Conservation (phyloP, 1,284 basidiomycete species). For the Heterobasidion irregulare region DNA sequence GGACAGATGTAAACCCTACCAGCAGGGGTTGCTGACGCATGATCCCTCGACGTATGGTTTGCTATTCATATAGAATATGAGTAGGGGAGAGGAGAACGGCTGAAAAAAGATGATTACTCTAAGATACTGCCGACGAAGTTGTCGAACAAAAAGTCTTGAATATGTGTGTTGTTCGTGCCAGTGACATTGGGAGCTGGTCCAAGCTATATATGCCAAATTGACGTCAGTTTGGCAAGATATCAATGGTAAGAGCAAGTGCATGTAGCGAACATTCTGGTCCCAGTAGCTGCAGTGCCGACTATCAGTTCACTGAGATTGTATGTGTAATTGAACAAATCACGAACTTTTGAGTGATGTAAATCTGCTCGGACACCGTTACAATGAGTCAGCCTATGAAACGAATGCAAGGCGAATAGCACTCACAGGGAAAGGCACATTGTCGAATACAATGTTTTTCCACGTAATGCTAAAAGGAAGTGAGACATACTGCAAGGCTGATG, state of each 20-base stretch:
- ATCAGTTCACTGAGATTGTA: background rate
- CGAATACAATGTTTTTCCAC: slow-evolving; percentile 47
- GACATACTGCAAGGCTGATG: background rate
- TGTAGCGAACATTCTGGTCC: slow-evolving; percentile 32
- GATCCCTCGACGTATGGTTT: slow-evolving; percentile 37
- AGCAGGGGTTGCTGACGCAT: slow-evolving; percentile 51
- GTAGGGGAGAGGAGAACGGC: too few relatives aligned
- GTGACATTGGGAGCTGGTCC: slow-evolving; percentile 37
- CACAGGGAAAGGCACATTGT: slow-evolving; percentile 48
- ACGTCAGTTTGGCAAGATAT: background rate
- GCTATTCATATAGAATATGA: background rate
- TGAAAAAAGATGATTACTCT: slow-evolving; percentile 29
- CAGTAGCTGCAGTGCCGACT: slow-evolving; percentile 35
- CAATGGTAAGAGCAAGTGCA: background rate
- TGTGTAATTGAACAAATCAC: slow-evolving; percentile 6
- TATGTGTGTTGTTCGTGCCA: slow-evolving; percentile 41
- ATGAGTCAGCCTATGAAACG: background rate
- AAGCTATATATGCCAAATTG: slow-evolving; percentile 16
- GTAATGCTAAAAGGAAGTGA: slow-evolving; percentile 32
- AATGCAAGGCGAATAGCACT: slow-evolving; percentile 10
- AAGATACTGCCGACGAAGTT: slow-evolving; percentile 43
- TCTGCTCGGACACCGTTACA: slow-evolving; percentile 22
- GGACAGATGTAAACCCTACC: slow-evolving; percentile 19
- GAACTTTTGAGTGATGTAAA: slow-evolving; percentile 58
- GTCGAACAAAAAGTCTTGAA: slow-evolving; percentile 47